Evolutionary conservation across 345 rosid species (phyloP), one percentile per base, ranked within the genome.

Genomic region (Turnera subulata): DNA sequence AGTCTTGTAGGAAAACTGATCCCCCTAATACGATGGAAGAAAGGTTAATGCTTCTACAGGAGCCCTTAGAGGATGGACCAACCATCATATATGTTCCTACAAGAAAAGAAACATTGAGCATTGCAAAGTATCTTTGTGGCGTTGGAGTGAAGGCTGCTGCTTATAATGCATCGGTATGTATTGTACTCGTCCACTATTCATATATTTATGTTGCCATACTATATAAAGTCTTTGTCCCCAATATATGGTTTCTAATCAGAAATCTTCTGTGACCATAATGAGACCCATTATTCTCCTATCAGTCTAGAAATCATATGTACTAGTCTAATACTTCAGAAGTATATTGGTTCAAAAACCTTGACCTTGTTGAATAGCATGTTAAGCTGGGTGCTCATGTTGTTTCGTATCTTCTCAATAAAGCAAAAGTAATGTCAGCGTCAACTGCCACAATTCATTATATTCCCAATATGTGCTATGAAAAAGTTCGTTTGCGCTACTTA

Each of bases 11-110:
- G 61, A 56, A 62, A 39, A 53, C 58, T 50, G 62, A 65, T 54
- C 68, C 48, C 16, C 75, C 76, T 54, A 46, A 71, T 51, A 65
- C 69, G 52, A 63, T 47, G 56, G 79, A 69, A 64, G 80, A 76
- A 58, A 68, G 75, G 44, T 9, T 26, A 26, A 68, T 29, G 59
- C 67, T 73, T 52, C 55, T 68, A 76, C 65, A 64, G 68, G 76
- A 73, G 75, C 71, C 84, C 63, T 55, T 73, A 53, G 85, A 77
- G 32, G 61, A 53, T 59, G 97, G 97, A 49, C 81, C 80, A 1
- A 91, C 96, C 26, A 88, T 91, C 55, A 78, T 91, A 60, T 91
- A 91, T 63, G 97, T 84, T 73, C 95, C 94, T 46, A 85, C 97
- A 42, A 80, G 97, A 66, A 88, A 85, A 66, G 89, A 91, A 73